Evolutionary conservation across 768 basidiomycete genomes (phyloP).

Genomic region (Trametes cingulata): DNA sequence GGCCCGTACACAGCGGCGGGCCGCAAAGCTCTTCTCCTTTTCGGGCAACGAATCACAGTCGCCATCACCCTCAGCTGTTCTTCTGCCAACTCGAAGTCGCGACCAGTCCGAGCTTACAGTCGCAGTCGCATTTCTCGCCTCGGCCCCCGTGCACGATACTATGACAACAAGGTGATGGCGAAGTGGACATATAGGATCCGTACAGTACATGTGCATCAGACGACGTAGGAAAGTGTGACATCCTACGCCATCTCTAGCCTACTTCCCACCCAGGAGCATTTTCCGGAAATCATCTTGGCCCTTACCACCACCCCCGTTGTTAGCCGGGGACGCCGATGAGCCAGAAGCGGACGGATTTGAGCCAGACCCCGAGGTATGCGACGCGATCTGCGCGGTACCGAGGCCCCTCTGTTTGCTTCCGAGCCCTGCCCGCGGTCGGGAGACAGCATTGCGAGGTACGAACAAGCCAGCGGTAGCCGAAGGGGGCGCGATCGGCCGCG

Average conservation of each 20-base stretch:
- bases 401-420: conserved; percentile 50
- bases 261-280: conserved; percentile 53
- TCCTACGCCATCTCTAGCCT: background rate
- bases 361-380: conserved; percentile 3
- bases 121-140: too few species aligned
- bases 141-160: background rate
- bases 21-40: background rate
- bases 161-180: background rate
- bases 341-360: conserved; percentile 22
- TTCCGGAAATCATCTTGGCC: conserved; percentile 87
- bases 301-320: conserved; percentile 38
- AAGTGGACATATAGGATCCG: too few species aligned
- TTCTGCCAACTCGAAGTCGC: too few species aligned
- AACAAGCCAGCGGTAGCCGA: conserved; percentile 51
- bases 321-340: conserved; percentile 25
- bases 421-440: conserved; percentile 72
- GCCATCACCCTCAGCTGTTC: too few species aligned
- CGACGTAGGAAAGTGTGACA: background rate
- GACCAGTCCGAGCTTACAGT: too few species aligned
- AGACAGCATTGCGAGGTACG: conserved; percentile 63
- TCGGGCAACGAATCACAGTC: background rate
- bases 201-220: background rate
- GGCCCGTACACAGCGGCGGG: background rate
- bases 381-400: conserved; percentile 2
- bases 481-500: conserved; percentile 31